A percentile compares a stretch with the other conserved stretches of the same genome.
Evolutionary conservation across 2,329 filamentous ascomycete species (phyloP).

Genomic region (Hortaea werneckii): DNA sequence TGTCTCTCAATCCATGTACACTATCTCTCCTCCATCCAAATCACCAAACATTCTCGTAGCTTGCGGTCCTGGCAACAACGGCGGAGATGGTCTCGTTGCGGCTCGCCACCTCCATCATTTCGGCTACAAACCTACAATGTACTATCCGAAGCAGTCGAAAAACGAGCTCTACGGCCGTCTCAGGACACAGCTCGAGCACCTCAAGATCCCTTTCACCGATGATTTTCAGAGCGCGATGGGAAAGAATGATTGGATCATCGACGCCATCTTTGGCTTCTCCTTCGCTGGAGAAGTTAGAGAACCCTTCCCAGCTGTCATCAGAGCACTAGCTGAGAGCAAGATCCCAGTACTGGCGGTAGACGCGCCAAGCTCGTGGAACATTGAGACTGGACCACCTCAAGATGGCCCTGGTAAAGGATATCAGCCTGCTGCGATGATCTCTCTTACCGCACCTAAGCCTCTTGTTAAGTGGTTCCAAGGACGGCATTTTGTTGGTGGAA

Average conservation of each 20-base stretch:
- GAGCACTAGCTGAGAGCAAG: conserved; percentile 59
- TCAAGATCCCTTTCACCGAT: conserved; percentile 71
- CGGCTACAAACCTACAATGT: conserved; percentile 79
- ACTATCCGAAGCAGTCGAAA: conserved; percentile 86
- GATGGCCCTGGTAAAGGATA: conserved; percentile 71
- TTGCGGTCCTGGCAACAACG: conserved; percentile 73
- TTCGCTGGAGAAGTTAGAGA: conserved; percentile 89
- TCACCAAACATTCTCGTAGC: conserved; percentile 71
- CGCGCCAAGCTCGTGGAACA: conserved; percentile 89
- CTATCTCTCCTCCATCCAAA: conserved; percentile 63
- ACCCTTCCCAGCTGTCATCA: conserved; percentile 76
- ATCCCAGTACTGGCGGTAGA: conserved; percentile 81
- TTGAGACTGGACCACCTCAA: conserved; percentile 71
- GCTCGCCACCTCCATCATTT: conserved; percentile 87
- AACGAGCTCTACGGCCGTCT: conserved; percentile 86
- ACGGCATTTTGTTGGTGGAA: conserved; percentile 84
- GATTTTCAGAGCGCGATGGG: conserved; percentile 62
- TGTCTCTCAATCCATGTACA: conserved; percentile 84
- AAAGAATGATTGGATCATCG: conserved; percentile 69
- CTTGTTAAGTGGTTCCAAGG: conserved; percentile 74
- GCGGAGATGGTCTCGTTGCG: conserved; percentile 88
- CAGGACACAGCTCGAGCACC: conserved; percentile 70
- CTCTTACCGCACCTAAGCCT: conserved; percentile 87
- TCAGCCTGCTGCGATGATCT: conserved; percentile 70
- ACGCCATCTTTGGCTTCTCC: conserved; percentile 92